Evolutionary conservation across 345 rosid genomes (phyloP).

Genomic region (Salix caprea): DNA sequence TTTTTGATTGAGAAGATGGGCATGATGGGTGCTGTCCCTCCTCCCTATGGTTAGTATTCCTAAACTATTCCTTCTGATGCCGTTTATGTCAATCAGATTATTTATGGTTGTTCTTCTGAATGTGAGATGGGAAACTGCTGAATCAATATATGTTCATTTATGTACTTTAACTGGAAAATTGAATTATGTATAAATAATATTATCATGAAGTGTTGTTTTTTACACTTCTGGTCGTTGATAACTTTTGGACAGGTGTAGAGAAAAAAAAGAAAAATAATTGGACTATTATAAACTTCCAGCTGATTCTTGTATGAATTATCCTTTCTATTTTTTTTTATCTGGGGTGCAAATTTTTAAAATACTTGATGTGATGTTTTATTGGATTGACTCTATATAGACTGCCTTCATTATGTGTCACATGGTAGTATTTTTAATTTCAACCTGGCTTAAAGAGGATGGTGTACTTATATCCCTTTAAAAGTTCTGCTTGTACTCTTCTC

Average conservation of each 20-base stretch:
- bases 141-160: not conserved
- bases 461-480: not conserved
- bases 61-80: slow-evolving; percentile 14
- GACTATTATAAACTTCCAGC: not conserved
- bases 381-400: not conserved
- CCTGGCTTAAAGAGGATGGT: not conserved
- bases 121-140: not conserved
- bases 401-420: not conserved
- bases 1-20: slow-evolving; percentile 94
- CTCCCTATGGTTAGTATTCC: slow-evolving; percentile 78
- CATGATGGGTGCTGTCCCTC: slow-evolving; percentile 90
- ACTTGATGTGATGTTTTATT: not conserved
- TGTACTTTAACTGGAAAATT: not conserved
- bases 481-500: not conserved
- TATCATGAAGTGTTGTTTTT: not conserved
- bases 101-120: not conserved
- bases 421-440: not conserved
- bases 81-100: not conserved
- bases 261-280: not conserved
- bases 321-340: not conserved
- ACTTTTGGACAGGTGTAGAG: not conserved
- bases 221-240: not conserved
- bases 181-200: not conserved
- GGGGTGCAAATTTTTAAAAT: not conserved
- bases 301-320: not conserved